phyloP scores from a whole-genome alignment of 805 yeast genomes.

The Candida orba region DNA sequence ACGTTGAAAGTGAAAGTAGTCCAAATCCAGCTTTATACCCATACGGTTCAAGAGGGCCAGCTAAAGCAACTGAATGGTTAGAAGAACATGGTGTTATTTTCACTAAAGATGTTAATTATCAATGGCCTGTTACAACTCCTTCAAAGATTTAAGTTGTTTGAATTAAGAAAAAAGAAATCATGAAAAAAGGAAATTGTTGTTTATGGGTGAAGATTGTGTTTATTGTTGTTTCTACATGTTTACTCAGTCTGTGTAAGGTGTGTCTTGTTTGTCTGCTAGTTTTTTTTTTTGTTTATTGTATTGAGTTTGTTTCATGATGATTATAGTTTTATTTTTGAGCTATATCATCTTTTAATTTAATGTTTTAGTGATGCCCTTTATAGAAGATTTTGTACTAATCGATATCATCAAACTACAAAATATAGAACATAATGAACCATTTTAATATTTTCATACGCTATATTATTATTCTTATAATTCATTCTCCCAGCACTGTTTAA shows the following conservation, averaged over 20 bases:
- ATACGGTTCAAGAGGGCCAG: constrained; percentile 91
- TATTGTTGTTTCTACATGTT: neutral
- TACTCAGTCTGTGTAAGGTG: neutral
- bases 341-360: too few relatives aligned
- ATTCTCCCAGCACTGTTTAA: constrained; percentile 37
- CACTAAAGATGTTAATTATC: constrained; percentile 57
- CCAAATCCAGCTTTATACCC: constrained; percentile 66
- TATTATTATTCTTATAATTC: neutral
- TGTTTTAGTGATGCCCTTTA: too few relatives aligned
- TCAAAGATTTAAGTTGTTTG: constrained; percentile 3
- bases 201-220: neutral
- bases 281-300: neutral
- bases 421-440: too few relatives aligned
- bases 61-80: constrained; percentile 52
- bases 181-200: neutral
- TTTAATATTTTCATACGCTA: too few relatives aligned
- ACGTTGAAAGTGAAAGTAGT: constrained; percentile 63
- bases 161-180: too few relatives aligned
- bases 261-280: too few relatives aligned
- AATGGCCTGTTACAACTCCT: constrained; percentile 82
- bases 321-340: too few relatives aligned
- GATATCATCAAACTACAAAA: too few relatives aligned
- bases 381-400: too few relatives aligned
- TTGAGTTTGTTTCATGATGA: too few relatives aligned
- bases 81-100: constrained; percentile 66